Base-by-base conservation (phyloP, 1,284 basidiomycete species). In the Meira miltonrushii region DNA sequence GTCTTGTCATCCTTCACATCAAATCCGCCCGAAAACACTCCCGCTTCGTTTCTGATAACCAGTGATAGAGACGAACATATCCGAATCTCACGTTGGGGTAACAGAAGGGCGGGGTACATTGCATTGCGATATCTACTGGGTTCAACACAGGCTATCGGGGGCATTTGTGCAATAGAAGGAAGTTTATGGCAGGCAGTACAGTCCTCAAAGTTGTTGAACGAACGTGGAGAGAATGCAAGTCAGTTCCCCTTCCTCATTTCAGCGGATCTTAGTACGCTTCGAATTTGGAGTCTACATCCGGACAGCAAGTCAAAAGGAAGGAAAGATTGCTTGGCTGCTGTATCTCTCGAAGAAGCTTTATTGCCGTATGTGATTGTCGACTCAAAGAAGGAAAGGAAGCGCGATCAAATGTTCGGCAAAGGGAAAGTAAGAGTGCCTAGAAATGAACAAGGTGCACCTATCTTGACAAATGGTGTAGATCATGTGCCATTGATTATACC, bases 51-150 rank as follows among this genome's bases (percentile, higher is more conserved):
- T 59, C 65, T 76, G 41, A 57, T 76, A 46, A 72, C 69, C 0
- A 62, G 67, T 17, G 74, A 76, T 51, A 64, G 74, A n/a, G 74
- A 76, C 59, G 74, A 75, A 59, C 74, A 76, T 58, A 75, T 76
- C 28, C 66, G 74, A n/a, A 63, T 76, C 28, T 76, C 74, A 9
- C 62, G 74, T 38, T 76, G 74, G 74, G 72, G 74, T 5, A 40
- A 61, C 2, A 55, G 59, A 40, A 67, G 69, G 5, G 57, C 67
- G 12, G 69, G 64, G 0, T 65, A 74, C 43, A 62, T 76, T 47
- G 65, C 74, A 23, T 64, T 71, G 44, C 62, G 67, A 46, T 76
- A 65, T 61, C 49, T 76, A 13, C 60, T 69, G 12, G 74, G 74
- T 5, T 39, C 38, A 4, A 41, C 50, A 23, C n/a, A 53, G 11